phyloP scores from a whole-genome alignment of 345 rosid genomes.

The Brassica rapa region DNA sequence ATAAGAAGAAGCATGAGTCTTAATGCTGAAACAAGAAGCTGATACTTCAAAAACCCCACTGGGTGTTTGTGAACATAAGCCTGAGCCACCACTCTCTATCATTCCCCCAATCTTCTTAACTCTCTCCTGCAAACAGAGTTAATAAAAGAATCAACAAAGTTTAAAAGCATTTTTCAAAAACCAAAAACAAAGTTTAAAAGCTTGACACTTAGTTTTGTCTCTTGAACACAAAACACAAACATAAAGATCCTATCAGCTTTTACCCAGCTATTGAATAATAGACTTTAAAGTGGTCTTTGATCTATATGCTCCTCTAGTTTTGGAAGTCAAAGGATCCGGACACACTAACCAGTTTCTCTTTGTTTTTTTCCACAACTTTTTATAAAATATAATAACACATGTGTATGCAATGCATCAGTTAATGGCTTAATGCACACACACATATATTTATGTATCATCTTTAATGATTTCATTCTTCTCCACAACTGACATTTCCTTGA shows the following conservation, averaged over 20 bases:
- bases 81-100: slow-evolving; percentile 36
- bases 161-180: not conserved
- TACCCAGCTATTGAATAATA: slow-evolving; percentile 19
- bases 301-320: slow-evolving; percentile 34
- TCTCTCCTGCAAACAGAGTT: slow-evolving; percentile 37
- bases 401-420: slow-evolving; percentile 25
- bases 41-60: slow-evolving; percentile 41
- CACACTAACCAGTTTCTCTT: slow-evolving; percentile 11
- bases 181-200: not conserved
- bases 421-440: not conserved
- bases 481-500: slow-evolving; percentile 32
- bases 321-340: slow-evolving; percentile 39
- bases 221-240: slow-evolving; percentile 17
- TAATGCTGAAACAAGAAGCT: slow-evolving; percentile 35
- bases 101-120: slow-evolving; percentile 33
- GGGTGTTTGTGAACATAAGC: slow-evolving; percentile 37
- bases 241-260: slow-evolving; percentile 6
- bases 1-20: slow-evolving; percentile 28
- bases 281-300: slow-evolving; percentile 20
- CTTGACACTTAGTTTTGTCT: slow-evolving; percentile 8
- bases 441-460: slow-evolving; percentile 5
- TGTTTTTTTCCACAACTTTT: not conserved
- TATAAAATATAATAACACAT: not conserved
- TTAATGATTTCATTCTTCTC: slow-evolving; percentile 26
- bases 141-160: slow-evolving; percentile 14